These are phyloP conservation scores for Neurospora discreta DNA, from an alignment of 495 filamentous ascomycete genomes.

Conservation along the genomic window DNA sequence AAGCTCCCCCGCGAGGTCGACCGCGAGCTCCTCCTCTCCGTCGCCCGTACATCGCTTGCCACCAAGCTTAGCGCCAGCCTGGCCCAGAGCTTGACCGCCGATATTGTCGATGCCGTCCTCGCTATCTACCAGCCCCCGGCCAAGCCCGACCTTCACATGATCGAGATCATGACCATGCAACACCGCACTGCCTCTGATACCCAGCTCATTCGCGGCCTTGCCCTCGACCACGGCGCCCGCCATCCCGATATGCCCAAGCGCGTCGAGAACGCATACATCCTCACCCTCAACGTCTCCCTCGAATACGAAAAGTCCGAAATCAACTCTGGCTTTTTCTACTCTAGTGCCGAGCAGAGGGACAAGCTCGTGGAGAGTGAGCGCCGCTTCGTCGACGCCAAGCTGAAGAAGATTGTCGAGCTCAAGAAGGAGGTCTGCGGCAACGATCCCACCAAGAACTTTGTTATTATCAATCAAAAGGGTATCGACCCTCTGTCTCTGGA, in stretches of 20 bases:
- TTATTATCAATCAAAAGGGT: conserved; percentile 98
- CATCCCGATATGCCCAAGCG: conserved; percentile 98
- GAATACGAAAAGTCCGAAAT: conserved; percentile 99
- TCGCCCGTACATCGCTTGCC: conserved; percentile 86
- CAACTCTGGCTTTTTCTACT: conserved; percentile 99
- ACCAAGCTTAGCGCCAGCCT: conserved; percentile 86
- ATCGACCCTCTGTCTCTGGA: conserved; percentile 95
- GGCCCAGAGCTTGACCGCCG: conserved; percentile 81
- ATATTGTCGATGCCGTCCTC: conserved; percentile 91
- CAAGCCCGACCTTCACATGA: conserved; percentile 97
- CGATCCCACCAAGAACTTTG: conserved; percentile 90
- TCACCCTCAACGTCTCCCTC: conserved; percentile 90
- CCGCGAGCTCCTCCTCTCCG: conserved; percentile 84
- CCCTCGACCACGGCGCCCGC: conserved; percentile 88
- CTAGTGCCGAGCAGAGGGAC: conserved; percentile 87
- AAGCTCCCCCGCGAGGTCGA: conserved; percentile 81
- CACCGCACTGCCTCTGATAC: conserved; percentile 94
- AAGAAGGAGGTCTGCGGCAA: conserved; percentile 97
- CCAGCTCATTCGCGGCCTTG: conserved; percentile 85
- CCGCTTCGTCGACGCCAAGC: conserved; percentile 89
- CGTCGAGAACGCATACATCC: conserved; percentile 88
- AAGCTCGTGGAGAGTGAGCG: conserved; percentile 97
- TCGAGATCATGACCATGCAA: conserved; percentile 99
- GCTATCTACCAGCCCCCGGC: conserved; percentile 80
- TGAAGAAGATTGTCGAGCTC: conserved; percentile 94